phyloP scores from a whole-genome alignment of 83 land plant species.

The Isoetes engelmannii region DNA sequence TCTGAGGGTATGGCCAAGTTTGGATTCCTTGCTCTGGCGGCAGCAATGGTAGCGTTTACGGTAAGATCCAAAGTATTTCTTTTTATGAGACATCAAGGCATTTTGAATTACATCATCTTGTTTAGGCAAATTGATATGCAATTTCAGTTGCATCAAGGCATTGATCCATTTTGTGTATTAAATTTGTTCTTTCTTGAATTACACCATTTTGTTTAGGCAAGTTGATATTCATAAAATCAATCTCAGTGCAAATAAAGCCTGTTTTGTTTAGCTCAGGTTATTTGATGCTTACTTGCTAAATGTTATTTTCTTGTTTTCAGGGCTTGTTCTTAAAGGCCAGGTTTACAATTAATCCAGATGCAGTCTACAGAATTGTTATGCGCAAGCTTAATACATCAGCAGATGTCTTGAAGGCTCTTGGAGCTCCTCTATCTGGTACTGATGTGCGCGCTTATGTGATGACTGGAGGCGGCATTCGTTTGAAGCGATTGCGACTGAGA shows the following conservation, averaged over 20 bases:
- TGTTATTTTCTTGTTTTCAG: conserved; percentile 10
- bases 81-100: too few relatives aligned
- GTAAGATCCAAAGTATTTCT: conserved; percentile 33
- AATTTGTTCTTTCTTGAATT: neutral
- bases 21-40: conserved; percentile 91
- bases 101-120: neutral
- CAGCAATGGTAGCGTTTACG: conserved; percentile 74
- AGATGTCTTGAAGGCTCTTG: conserved; percentile 90
- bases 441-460: conserved; percentile 92
- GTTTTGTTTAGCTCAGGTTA: conserved; percentile 31
- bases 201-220: neutral
- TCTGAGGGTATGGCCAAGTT: conserved; percentile 99
- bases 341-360: conserved; percentile 74
- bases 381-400: conserved; percentile 89
- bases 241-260: neutral
- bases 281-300: conserved; percentile 17
- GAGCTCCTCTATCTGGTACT: conserved; percentile 90
- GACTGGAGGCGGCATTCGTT: conserved; percentile 78
- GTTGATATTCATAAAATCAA: neutral
- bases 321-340: conserved; percentile 49
- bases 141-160: neutral
- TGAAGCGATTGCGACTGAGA: conserved; percentile 69
- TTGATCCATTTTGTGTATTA: neutral
- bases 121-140: neutral
- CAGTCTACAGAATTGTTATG: conserved; percentile 87